Evolutionary conservation across 1,139 yeast genomes (phyloP).

Genomic region (Meyerozyma elateridarum): DNA sequence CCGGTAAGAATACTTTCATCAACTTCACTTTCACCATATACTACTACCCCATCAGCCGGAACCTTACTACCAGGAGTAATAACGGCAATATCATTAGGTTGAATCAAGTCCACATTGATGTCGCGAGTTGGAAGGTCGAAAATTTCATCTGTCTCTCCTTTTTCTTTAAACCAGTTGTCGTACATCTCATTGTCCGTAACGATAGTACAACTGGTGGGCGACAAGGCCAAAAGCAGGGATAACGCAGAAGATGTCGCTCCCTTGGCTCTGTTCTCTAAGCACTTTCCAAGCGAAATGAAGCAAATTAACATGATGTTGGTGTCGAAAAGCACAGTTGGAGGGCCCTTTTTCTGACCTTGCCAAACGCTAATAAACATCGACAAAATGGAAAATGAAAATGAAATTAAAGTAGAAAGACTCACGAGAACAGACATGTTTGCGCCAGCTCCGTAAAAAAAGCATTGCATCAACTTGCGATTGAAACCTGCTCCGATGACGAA

Average conservation of each 20-base stretch:
- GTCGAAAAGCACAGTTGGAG: slow-evolving; percentile 79
- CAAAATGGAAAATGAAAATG: slow-evolving; percentile 68
- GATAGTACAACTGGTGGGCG: slow-evolving; percentile 75
- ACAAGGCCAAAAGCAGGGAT: slow-evolving; percentile 69
- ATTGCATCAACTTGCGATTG: slow-evolving; percentile 56
- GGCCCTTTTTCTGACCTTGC: slow-evolving; percentile 28
- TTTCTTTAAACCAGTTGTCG: slow-evolving; percentile 16
- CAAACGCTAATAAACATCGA: slow-evolving; percentile 46
- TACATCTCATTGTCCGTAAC: slow-evolving; percentile 38
- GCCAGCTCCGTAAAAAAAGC: slow-evolving; percentile 58
- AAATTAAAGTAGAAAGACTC: slow-evolving; percentile 73
- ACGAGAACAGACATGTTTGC: slow-evolving; percentile 98
- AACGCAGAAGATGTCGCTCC: slow-evolving; percentile 91
- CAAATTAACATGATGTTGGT: slow-evolving; percentile 80
- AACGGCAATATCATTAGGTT: slow-evolving; percentile 70
- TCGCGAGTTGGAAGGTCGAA: slow-evolving; percentile 16
- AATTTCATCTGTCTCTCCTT: slow-evolving; percentile 10
- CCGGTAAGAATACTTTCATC: slow-evolving; percentile 92
- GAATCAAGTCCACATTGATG: slow-evolving; percentile 71
- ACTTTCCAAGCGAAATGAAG: slow-evolving; percentile 85
- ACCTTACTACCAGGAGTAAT: slow-evolving; percentile 82
- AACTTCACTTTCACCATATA: slow-evolving; percentile 73
- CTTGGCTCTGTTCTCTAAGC: slow-evolving; percentile 87
- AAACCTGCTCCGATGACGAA: slow-evolving; percentile 63
- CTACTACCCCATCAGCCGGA: slow-evolving; percentile 85